Conservation (phyloP, 148 eudicot genomes). For the Persicaria tinctoria region DNA sequence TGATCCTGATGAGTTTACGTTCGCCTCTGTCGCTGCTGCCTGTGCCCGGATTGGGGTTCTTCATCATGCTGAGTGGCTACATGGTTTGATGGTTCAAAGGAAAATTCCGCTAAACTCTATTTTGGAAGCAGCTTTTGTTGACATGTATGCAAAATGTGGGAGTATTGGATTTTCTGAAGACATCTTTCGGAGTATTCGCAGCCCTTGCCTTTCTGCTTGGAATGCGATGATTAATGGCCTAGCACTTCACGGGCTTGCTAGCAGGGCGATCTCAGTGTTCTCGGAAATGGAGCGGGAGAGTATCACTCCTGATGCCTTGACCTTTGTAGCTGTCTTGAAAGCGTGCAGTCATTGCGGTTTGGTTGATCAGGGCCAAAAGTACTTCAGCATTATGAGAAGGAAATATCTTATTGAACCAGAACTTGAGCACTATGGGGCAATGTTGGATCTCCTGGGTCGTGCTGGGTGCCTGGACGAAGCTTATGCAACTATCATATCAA, state of each 20-base stretch:
- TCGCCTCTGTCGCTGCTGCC: constrained; percentile 45
- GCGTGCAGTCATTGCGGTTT: constrained; percentile 65
- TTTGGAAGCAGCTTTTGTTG: constrained; percentile 49
- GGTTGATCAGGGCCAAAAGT: constrained; percentile 42
- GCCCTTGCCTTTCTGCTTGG: constrained; percentile 43
- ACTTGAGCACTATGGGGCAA: constrained; percentile 65
- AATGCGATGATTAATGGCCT: constrained; percentile 65
- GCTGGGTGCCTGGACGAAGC: constrained; percentile 60
- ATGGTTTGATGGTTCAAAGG: constrained; percentile 36
- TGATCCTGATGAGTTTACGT: constrained; percentile 59
- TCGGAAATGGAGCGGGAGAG: constrained; percentile 33
- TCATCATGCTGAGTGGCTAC: constrained; percentile 49
- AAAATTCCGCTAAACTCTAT: constrained; percentile 34
- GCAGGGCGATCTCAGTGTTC: constrained; percentile 54
- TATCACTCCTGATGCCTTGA: constrained; percentile 47
- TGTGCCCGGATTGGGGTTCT: constrained; percentile 57
- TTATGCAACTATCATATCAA: constrained; percentile 39
- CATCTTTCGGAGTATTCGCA: constrained; percentile 25
- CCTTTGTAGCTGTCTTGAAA: constrained; percentile 48
- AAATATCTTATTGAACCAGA: constrained; percentile 40
- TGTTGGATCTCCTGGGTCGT: constrained; percentile 64
- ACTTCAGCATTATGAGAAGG: constrained; percentile 39
- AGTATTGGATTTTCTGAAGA: constrained; percentile 47
- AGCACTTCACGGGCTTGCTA: constrained; percentile 57
- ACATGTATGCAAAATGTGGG: constrained; percentile 74